phyloP scores from a whole-genome alignment of 164 flowering plant species.

The Liriodendron chinense region DNA sequence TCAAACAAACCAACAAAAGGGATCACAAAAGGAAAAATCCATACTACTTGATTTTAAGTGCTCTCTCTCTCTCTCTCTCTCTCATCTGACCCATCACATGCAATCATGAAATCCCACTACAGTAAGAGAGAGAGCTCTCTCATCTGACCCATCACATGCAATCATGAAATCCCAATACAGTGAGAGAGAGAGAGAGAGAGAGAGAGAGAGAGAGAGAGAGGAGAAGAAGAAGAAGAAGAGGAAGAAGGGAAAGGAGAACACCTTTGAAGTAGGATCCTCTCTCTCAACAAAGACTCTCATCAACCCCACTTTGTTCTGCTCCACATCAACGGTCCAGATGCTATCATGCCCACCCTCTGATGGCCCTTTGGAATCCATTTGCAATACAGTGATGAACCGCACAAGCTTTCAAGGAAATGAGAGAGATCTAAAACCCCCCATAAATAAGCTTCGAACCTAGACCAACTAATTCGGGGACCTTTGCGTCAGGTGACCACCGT shows the following conservation, averaged over 20 bases:
- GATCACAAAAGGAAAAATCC: too few species aligned
- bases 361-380: conserved; percentile 1
- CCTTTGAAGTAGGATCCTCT: conserved; percentile 15
- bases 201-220: too few species aligned
- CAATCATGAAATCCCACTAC: too few species aligned
- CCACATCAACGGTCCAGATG: not conserved
- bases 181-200: not conserved
- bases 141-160: too few species aligned
- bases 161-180: too few species aligned
- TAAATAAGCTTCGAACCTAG: not conserved
- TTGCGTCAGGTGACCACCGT: too few species aligned
- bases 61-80: too few species aligned
- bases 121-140: too few species aligned
- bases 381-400: not conserved
- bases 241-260: not conserved
- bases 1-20: too few species aligned
- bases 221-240: not conserved
- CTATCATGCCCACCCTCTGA: not conserved
- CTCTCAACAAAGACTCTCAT: conserved; percentile 13
- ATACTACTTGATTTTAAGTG: too few species aligned
- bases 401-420: not conserved
- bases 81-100: too few species aligned
- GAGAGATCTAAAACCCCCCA: not conserved
- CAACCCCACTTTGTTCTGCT: conserved; percentile 12
- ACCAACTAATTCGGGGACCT: not conserved